A percentile compares a stretch with the other conserved stretches of the same genome.
These are phyloP conservation scores for Elongisporangium undulatum DNA, from an alignment of 352 stramenopile species.

Conservation along the genomic window DNA sequence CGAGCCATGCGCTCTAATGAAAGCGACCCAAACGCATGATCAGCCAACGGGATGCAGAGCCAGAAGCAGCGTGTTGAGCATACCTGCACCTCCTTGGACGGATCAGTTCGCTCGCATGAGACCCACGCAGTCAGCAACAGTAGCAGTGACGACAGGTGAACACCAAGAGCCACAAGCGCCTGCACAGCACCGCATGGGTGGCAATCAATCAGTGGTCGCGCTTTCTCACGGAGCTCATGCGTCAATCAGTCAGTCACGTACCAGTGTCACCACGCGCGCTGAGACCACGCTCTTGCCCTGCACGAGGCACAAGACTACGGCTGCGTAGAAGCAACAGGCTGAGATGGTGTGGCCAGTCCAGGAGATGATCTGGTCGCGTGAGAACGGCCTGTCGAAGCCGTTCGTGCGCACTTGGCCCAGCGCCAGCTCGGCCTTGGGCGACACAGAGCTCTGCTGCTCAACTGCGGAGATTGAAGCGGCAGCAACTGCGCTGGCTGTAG, in stretches of 20 bases:
- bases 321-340: constrained; percentile 58
- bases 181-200: constrained; percentile 9
- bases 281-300: constrained; percentile 2
- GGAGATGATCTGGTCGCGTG: constrained; percentile 75
- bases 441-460: not conserved
- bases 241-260: constrained; percentile 5
- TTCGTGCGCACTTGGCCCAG: constrained; percentile 52
- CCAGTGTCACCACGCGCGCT: constrained; percentile 7
- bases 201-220: constrained; percentile 4
- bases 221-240: constrained; percentile 9
- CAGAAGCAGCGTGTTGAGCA: constrained; percentile 11
- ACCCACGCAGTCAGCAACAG: constrained; percentile 58
- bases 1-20: constrained; percentile 57
- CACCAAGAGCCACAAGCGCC: constrained; percentile 41
- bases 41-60: not conserved
- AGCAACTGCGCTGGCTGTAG: not conserved
- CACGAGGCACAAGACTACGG: constrained; percentile 18
- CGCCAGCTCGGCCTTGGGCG: constrained; percentile 4
- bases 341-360: constrained; percentile 67
- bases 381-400: constrained; percentile 63
- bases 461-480: too few species aligned
- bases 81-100: constrained; percentile 32
- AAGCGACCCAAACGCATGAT: not conserved
- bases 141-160: constrained; percentile 45
- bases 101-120: constrained; percentile 72